Conservation (phyloP, 2,329 filamentous ascomycete species). For the Colletotrichum sp. region DNA sequence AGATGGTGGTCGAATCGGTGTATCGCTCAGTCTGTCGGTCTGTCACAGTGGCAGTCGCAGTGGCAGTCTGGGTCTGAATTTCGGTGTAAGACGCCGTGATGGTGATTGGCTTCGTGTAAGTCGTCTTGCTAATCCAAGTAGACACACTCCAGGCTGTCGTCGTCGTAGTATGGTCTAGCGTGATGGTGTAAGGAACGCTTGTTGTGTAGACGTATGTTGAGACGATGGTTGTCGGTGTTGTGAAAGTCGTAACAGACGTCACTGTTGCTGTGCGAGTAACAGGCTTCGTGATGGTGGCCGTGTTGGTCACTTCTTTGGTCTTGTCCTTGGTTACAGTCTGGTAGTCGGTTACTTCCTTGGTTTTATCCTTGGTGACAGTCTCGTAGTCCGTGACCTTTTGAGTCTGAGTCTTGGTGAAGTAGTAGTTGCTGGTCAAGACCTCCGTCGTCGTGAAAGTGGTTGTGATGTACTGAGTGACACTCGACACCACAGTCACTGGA, state of each 20-base stretch:
- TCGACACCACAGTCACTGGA: slow-evolving; percentile 17
- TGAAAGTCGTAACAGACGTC: neutral
- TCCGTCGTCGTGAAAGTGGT: slow-evolving; percentile 13
- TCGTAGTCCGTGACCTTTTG: slow-evolving; percentile 1
- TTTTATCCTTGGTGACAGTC: neutral
- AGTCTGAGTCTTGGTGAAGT: slow-evolving; percentile 13
- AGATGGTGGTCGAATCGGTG: slow-evolving; percentile 7
- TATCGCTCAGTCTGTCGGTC: slow-evolving; percentile 6
- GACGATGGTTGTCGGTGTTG: slow-evolving; percentile 8
- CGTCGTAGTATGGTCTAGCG: slow-evolving; percentile 9
- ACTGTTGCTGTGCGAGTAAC: slow-evolving; percentile 15
- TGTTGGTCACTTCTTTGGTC: neutral
- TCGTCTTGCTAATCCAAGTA: neutral
- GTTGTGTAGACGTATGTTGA: slow-evolving; percentile 20
- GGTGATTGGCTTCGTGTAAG: neutral
- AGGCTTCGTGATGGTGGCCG: neutral
- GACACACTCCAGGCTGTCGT: slow-evolving; percentile 9
- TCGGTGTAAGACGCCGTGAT: slow-evolving; percentile 22
- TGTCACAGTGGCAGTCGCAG: slow-evolving; percentile 15
- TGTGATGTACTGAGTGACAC: slow-evolving; percentile 10
- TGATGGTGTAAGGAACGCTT: slow-evolving; percentile 17
- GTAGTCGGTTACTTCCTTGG: neutral
- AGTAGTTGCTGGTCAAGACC: slow-evolving; percentile 5
- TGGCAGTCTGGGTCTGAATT: slow-evolving; percentile 3
- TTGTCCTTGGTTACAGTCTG: neutral